Percentiles rank a stretch among this genome's conserved stretches.
Evolutionary conservation across 768 basidiomycete genomes (phyloP).

Genomic region (Brasilioporus rufonigricans): DNA sequence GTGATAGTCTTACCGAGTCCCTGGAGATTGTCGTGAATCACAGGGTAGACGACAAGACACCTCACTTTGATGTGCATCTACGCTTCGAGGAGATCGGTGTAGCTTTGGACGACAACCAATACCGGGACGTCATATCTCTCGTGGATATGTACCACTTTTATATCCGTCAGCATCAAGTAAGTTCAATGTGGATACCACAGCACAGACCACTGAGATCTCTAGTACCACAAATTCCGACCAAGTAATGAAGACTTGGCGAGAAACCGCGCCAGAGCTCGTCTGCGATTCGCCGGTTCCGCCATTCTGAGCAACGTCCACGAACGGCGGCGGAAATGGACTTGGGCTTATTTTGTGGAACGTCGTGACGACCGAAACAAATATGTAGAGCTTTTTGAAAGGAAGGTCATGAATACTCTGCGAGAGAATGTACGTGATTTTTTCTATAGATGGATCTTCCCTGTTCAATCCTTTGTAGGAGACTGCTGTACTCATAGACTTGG

Average conservation of each 20-base stretch:
- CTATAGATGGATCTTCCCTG: neutral
- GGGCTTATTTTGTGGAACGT: conserved; percentile 85
- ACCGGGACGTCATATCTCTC: conserved; percentile 88
- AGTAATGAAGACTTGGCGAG: conserved; percentile 52
- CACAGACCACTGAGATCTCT: conserved; percentile 8
- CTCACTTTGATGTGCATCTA: conserved; percentile 84
- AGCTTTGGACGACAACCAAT: conserved; percentile 89
- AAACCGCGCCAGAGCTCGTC: conserved; percentile 64
- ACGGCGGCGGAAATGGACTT: conserved; percentile 82
- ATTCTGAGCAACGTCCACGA: conserved; percentile 84
- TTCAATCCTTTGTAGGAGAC: conserved; percentile 42
- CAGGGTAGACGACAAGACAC: conserved; percentile 65
- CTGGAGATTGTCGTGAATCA: conserved; percentile 79
- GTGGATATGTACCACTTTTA: conserved; percentile 98
- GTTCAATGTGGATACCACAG: conserved; percentile 7
- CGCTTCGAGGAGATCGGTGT: conserved; percentile 93
- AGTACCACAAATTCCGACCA: conserved; percentile 83
- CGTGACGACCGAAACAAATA: conserved; percentile 86
- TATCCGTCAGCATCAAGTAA: conserved; percentile 75
- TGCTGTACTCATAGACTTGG: conserved; percentile 58
- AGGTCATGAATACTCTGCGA: conserved; percentile 50
- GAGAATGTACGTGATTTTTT: conserved; percentile 46
- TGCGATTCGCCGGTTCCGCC: conserved; percentile 76
- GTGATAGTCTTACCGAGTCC: conserved; percentile 2
- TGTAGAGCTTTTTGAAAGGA: conserved; percentile 81